Evolutionary conservation across 176 grass and related monocot species (phyloP).

Genomic region (Triticum monococcum): DNA sequence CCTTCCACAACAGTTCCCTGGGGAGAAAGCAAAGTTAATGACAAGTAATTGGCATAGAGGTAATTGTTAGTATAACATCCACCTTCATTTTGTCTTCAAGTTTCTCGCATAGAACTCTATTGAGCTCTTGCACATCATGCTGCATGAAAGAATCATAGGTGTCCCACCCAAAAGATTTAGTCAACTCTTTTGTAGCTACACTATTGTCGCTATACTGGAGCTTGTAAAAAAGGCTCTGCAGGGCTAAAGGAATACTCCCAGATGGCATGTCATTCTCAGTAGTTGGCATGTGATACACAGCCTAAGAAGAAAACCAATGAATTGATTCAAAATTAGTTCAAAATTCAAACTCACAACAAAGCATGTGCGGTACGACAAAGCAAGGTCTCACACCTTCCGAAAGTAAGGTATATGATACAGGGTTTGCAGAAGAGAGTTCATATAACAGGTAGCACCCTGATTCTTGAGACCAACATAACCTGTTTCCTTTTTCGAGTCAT

Average conservation of each 20-base stretch:
- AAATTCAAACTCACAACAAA: slow-evolving; percentile 4
- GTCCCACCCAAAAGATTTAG: slow-evolving; percentile 99
- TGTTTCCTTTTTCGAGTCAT: slow-evolving; percentile 98
- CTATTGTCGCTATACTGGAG: slow-evolving; percentile 96
- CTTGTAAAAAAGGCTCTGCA: slow-evolving; percentile 99
- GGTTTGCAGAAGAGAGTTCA: slow-evolving; percentile 99
- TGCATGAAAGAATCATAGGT: slow-evolving; percentile 99
- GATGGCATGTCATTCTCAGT: slow-evolving; percentile 99
- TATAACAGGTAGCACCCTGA: slow-evolving; percentile 99
- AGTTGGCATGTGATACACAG: slow-evolving; percentile 99
- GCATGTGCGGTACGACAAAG: neutral
- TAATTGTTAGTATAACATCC: slow-evolving; percentile 14
- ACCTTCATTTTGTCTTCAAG: slow-evolving; percentile 99
- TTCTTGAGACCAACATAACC: slow-evolving; percentile 98
- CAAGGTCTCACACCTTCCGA: slow-evolving; percentile 74
- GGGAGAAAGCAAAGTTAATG: slow-evolving; percentile 24
- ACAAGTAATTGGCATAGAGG: slow-evolving; percentile 2
- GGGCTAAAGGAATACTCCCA: slow-evolving; percentile 93
- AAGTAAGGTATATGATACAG: slow-evolving; percentile 98
- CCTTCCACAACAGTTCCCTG: slow-evolving; percentile 97
- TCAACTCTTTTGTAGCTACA: slow-evolving; percentile 96
- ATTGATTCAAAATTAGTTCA: slow-evolving; percentile 19
- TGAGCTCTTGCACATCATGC: slow-evolving; percentile 98
- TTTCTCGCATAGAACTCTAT: slow-evolving; percentile 99
- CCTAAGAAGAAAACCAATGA: slow-evolving; percentile 46